Conservation (phyloP, 345 rosid genomes). For the Populus ilicifolia region DNA sequence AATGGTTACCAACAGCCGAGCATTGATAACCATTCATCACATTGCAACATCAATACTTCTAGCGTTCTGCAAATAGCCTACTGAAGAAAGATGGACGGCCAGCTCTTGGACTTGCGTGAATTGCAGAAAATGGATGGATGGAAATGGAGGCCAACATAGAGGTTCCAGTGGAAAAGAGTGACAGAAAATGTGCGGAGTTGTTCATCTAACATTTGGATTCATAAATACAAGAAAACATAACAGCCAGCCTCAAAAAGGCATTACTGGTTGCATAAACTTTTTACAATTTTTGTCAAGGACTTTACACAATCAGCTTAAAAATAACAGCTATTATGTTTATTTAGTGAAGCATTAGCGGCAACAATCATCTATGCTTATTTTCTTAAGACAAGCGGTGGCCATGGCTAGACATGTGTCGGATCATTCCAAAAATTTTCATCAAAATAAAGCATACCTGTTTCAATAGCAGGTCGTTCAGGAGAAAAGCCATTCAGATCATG, state of each 20-base stretch:
- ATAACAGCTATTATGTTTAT: neutral
- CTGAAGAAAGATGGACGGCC: too few species aligned
- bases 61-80: too few species aligned
- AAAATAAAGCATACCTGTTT: constrained; percentile 33
- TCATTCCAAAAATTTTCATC: constrained; percentile 43
- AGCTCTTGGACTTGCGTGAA: too few species aligned
- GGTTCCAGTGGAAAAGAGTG: too few species aligned
- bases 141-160: too few species aligned
- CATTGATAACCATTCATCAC: too few species aligned
- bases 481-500: constrained; percentile 12
- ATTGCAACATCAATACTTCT: too few species aligned
- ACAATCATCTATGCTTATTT: neutral
- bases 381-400: constrained; percentile 7
- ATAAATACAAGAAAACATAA: neutral
- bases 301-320: neutral
- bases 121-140: too few species aligned
- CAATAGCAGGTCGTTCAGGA: constrained; percentile 28
- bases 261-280: constrained; percentile 11
- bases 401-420: constrained; percentile 22
- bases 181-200: neutral
- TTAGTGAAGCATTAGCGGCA: neutral
- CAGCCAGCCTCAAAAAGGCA: constrained; percentile 23
- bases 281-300: constrained; percentile 16
- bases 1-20: too few species aligned
- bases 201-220: constrained; percentile 1